Evolutionary conservation across 768 basidiomycete species (phyloP).

Genomic region (Suillus tomentosus): DNA sequence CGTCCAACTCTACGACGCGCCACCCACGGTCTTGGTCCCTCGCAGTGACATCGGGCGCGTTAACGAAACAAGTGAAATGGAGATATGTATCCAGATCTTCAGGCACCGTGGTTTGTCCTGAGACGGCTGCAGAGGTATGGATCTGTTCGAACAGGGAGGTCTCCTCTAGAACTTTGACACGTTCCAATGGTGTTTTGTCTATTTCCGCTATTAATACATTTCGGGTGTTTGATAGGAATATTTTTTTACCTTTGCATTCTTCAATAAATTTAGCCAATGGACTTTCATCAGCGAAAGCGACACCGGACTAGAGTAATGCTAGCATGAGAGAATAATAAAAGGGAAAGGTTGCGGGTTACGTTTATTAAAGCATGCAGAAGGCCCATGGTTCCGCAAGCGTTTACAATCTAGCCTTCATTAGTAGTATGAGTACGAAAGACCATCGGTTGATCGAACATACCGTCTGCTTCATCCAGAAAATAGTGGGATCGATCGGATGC

Average conservation of each 20-base stretch:
- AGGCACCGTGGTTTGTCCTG: conserved; percentile 72
- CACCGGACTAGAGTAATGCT: conserved; percentile 46
- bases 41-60: conserved; percentile 50
- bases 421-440: conserved; percentile 2
- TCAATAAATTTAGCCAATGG: conserved; percentile 69
- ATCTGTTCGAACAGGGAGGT: conserved; percentile 77
- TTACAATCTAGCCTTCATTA: conserved; percentile 55
- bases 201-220: not conserved
- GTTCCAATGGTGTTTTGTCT: conserved; percentile 73
- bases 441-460: conserved; percentile 39
- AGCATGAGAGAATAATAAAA: conserved; percentile 14
- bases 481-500: conserved; percentile 55
- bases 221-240: not conserved
- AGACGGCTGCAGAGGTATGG: conserved; percentile 66
- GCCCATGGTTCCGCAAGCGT: conserved; percentile 89
- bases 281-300: conserved; percentile 56
- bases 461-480: conserved; percentile 92
- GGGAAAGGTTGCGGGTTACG: conserved; percentile 41
- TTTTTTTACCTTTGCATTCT: conserved; percentile 54
- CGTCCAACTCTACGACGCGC: conserved; percentile 85
- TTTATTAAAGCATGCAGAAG: conserved; percentile 84
- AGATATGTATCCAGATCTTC: conserved; percentile 68
- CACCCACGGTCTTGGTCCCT: conserved; percentile 25
- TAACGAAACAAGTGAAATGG: conserved; percentile 89
- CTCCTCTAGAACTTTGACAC: conserved; percentile 73